These are phyloP conservation scores for Mycena crocata DNA, from an alignment of 768 basidiomycete species.

Conservation along the genomic window DNA sequence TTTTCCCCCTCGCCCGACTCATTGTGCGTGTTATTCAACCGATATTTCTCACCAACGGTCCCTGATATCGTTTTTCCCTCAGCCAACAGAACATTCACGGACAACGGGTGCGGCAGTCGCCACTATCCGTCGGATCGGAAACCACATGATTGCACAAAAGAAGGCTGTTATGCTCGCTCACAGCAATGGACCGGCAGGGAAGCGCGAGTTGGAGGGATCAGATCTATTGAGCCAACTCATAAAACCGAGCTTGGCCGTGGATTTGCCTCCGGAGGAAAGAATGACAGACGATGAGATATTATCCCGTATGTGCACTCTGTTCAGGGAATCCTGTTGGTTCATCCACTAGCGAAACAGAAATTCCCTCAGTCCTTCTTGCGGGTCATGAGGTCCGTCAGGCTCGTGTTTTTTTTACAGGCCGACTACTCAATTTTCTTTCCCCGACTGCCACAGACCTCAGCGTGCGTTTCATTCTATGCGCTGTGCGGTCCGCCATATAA, in stretches of 20 bases:
- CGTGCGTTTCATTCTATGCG: background rate
- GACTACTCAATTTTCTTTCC: background rate
- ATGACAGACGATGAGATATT: conserved; percentile 6
- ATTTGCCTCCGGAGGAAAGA: background rate
- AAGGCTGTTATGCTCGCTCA: conserved; percentile 2
- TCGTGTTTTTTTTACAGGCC: too few relatives aligned
- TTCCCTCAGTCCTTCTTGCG: conserved; percentile 1
- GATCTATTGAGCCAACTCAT: conserved; percentile 5
- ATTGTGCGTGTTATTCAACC: background rate
- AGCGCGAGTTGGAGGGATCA: background rate
- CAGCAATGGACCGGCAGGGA: background rate
- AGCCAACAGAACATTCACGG: conserved; percentile 2
- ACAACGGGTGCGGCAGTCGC: background rate
- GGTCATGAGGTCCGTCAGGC: background rate
- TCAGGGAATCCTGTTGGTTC: background rate
- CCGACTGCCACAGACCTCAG: conserved; percentile 2
- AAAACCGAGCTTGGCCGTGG: background rate
- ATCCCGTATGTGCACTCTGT: background rate
- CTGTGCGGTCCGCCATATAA: too few relatives aligned
- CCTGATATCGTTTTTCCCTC: background rate
- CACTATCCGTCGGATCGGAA: conserved; percentile 4
- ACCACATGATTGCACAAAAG: conserved; percentile 6
- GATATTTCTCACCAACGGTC: background rate
- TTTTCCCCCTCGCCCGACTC: conserved; percentile 8
- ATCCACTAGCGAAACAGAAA: too few relatives aligned